Evolutionary conservation across 2,329 filamentous ascomycete genomes (phyloP).

Genomic region (Colletotrichum abscissum): DNA sequence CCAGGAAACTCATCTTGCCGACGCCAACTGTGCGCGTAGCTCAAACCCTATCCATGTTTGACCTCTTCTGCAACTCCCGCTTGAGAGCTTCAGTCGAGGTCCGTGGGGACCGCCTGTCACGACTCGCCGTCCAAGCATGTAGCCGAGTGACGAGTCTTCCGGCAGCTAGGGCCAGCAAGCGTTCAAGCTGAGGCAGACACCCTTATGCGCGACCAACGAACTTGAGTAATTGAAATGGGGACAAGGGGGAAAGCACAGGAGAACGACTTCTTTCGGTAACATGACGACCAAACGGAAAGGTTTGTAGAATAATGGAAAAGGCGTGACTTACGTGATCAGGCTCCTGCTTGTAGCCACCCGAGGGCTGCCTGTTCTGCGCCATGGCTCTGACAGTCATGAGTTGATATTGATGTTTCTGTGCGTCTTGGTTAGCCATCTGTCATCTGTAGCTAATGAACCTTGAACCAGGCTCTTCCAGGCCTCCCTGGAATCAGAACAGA

Average conservation of each 20-base stretch:
- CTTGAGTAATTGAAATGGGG: slow-evolving; percentile 16
- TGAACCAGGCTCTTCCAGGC: slow-evolving; percentile 30
- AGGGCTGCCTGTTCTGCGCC: slow-evolving; percentile 38
- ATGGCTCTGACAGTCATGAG: slow-evolving; percentile 38
- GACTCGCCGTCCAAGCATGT: slow-evolving; percentile 29
- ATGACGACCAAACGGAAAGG: not conserved
- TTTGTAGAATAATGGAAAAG: slow-evolving; percentile 13
- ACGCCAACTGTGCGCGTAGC: slow-evolving; percentile 30
- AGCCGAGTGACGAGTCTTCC: slow-evolving; percentile 28
- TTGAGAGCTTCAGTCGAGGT: slow-evolving; percentile 27
- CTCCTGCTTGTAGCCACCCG: slow-evolving; percentile 44
- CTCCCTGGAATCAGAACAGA: slow-evolving; percentile 1
- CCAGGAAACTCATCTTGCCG: slow-evolving; percentile 27
- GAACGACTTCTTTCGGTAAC: not conserved
- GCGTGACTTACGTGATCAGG: slow-evolving; percentile 43
- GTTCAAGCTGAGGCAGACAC: slow-evolving; percentile 25
- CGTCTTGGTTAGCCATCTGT: slow-evolving; percentile 37
- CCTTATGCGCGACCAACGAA: slow-evolving; percentile 19
- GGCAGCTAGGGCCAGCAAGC: slow-evolving; percentile 8
- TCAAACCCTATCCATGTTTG: slow-evolving; percentile 35
- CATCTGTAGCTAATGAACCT: slow-evolving; percentile 35
- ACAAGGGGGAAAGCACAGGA: not conserved
- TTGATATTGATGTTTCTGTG: slow-evolving; percentile 33
- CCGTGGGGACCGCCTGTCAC: slow-evolving; percentile 35
- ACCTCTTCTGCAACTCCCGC: slow-evolving; percentile 19